These are phyloP conservation scores for Colletotrichum sidae DNA, from an alignment of 2,329 filamentous ascomycete species.

Conservation along the genomic window DNA sequence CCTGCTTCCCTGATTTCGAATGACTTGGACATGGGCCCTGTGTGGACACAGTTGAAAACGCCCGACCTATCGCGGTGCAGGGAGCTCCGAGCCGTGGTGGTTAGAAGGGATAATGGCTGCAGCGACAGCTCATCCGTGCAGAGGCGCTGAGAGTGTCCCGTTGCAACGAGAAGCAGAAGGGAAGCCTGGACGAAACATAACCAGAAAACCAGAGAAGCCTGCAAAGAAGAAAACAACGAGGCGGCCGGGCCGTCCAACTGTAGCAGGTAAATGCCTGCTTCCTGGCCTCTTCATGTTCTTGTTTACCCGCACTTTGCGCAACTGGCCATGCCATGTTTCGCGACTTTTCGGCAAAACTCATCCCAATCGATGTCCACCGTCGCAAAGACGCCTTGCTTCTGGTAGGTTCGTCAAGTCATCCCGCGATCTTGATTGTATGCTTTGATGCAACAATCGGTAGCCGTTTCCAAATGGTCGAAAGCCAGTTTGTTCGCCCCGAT, in stretches of 20 bases:
- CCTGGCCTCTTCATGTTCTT: slow-evolving; percentile 17
- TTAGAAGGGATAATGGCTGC: slow-evolving; percentile 56
- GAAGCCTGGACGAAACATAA: slow-evolving; percentile 6
- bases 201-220: slow-evolving; percentile 10
- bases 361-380: slow-evolving; percentile 5
- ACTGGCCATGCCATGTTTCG: slow-evolving; percentile 7
- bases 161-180: too few species aligned
- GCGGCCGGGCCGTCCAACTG: slow-evolving; percentile 22
- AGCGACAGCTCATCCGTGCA: slow-evolving; percentile 59
- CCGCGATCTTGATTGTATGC: slow-evolving; percentile 19
- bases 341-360: slow-evolving; percentile 4
- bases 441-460: slow-evolving; percentile 27
- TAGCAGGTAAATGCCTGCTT: slow-evolving; percentile 15
- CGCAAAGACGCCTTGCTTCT: slow-evolving; percentile 21
- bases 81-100: slow-evolving; percentile 47
- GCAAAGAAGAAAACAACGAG: slow-evolving; percentile 28
- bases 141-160: slow-evolving; percentile 6
- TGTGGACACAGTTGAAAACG: slow-evolving; percentile 50
- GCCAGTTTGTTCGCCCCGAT: too few species aligned
- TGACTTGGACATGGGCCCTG: slow-evolving; percentile 49
- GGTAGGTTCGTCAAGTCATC: slow-evolving; percentile 29
- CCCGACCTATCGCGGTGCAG: slow-evolving; percentile 57
- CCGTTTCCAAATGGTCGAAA: not conserved
- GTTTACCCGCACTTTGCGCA: slow-evolving; percentile 23
- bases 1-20: slow-evolving; percentile 53